A percentile compares a stretch with the other conserved stretches of the same genome.
Conservation (phyloP, 139 green algal genomes). For the Picochlorum sp. region DNA sequence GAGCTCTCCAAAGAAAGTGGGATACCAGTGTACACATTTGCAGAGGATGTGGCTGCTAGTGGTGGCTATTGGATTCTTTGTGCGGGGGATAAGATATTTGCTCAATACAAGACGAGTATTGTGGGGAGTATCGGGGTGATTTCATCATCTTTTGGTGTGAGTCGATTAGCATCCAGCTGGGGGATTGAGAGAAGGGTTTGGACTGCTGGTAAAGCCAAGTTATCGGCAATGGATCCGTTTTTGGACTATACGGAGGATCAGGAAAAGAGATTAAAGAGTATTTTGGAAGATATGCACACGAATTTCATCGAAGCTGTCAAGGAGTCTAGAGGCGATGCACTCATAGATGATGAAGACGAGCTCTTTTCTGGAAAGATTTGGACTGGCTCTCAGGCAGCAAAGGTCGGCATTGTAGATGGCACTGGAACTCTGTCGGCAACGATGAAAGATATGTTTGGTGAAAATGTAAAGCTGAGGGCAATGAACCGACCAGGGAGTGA, state of each 20-base stretch:
- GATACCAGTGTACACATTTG: slow-evolving; percentile 36
- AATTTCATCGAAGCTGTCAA: slow-evolving; percentile 11
- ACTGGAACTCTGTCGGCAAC: slow-evolving; percentile 15
- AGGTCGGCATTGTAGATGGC: slow-evolving; percentile 33
- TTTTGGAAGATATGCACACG: slow-evolving; percentile 33
- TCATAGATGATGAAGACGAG: slow-evolving; percentile 17
- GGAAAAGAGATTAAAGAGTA: slow-evolving; percentile 18
- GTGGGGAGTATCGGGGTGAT: slow-evolving; percentile 42
- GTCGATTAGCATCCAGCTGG: slow-evolving; percentile 7
- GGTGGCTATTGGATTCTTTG: slow-evolving; percentile 43
- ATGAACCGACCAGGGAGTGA: too few relatives aligned
- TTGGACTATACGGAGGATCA: slow-evolving; percentile 18
- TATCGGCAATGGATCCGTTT: slow-evolving; percentile 35
- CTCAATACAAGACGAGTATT: slow-evolving; percentile 17
- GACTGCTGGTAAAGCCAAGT: slow-evolving; percentile 32
- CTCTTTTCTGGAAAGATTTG: slow-evolving; percentile 32
- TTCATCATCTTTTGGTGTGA: slow-evolving; percentile 22
- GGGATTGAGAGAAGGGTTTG: slow-evolving; percentile 35
- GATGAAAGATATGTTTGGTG: slow-evolving; percentile 25
- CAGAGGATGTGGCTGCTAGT: slow-evolving; percentile 39
- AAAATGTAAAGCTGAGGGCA: slow-evolving; percentile 19
- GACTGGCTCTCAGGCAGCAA: slow-evolving; percentile 29
- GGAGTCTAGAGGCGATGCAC: slow-evolving; percentile 12
- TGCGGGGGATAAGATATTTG: slow-evolving; percentile 29
- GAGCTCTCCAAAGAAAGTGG: slow-evolving; percentile 15